Evolutionary conservation across 441 rosid species (phyloP).

Genomic region (Macaranga tanarius): DNA sequence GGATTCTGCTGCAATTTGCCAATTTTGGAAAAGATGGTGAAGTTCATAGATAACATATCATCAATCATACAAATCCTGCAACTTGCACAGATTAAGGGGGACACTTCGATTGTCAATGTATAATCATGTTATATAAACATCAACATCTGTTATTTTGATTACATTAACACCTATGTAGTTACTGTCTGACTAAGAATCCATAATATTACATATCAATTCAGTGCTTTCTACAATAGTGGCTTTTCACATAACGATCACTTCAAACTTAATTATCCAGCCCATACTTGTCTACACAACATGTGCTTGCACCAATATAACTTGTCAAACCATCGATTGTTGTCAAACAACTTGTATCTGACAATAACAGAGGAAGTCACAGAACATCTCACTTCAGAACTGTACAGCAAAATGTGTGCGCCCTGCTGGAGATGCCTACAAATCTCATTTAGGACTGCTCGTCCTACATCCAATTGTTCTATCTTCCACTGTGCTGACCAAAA

Average conservation of each 20-base stretch:
- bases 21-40: background rate
- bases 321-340: background rate
- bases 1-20: slow-evolving; percentile 2
- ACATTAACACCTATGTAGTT: background rate
- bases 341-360: background rate
- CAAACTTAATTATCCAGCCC: slow-evolving; percentile 1
- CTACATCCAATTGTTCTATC: background rate
- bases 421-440: background rate
- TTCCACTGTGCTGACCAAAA: background rate
- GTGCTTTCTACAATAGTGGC: background rate
- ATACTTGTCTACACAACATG: background rate
- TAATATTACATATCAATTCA: background rate
- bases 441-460: background rate
- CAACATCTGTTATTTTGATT: background rate
- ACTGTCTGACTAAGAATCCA: background rate
- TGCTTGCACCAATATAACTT: background rate
- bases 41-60: background rate
- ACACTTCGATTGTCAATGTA: background rate
- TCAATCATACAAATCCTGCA: background rate
- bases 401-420: slow-evolving; percentile 11
- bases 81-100: background rate
- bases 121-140: background rate
- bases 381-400: background rate
- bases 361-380: background rate
- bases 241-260: background rate